These are phyloP conservation scores for Botrytis elliptica DNA, from an alignment of 2,329 filamentous ascomycete genomes.

Conservation along the genomic window DNA sequence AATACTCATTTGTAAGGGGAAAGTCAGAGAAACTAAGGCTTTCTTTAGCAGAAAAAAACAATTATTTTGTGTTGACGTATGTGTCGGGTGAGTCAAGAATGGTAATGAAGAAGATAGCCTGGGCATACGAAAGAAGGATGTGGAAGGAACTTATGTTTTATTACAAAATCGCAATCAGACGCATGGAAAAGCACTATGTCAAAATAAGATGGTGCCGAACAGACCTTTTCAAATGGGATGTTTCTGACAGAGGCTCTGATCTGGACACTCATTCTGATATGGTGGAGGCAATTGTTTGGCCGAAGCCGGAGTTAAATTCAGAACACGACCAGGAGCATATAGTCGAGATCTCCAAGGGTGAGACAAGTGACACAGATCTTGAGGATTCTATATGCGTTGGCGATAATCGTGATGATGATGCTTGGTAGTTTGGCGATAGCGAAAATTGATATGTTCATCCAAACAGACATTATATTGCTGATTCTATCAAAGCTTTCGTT, in stretches of 20 bases:
- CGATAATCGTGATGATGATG: background rate
- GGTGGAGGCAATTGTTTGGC: background rate
- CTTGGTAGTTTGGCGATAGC: background rate
- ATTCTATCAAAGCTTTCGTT: background rate
- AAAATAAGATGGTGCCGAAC: background rate
- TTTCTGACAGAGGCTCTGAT: background rate
- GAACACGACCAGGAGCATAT: background rate
- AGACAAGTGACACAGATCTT: too few relatives aligned
- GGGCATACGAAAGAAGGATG: background rate
- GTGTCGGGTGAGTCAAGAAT: accelerated
- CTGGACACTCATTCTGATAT: background rate
- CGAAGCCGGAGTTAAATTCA: background rate
- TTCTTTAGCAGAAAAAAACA: background rate
- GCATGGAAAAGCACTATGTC: background rate
- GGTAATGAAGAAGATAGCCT: background rate
- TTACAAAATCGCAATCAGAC: background rate
- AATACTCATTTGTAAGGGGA: background rate
- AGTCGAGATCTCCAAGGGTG: too few relatives aligned
- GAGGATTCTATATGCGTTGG: background rate
- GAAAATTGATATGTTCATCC: background rate
- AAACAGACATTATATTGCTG: background rate
- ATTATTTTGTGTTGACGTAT: background rate
- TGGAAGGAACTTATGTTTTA: background rate
- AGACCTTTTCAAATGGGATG: background rate
- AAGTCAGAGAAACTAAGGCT: background rate